These are phyloP conservation scores for Stachybotrys elegans DNA, from an alignment of 2,329 filamentous ascomycete genomes.

Conservation along the genomic window DNA sequence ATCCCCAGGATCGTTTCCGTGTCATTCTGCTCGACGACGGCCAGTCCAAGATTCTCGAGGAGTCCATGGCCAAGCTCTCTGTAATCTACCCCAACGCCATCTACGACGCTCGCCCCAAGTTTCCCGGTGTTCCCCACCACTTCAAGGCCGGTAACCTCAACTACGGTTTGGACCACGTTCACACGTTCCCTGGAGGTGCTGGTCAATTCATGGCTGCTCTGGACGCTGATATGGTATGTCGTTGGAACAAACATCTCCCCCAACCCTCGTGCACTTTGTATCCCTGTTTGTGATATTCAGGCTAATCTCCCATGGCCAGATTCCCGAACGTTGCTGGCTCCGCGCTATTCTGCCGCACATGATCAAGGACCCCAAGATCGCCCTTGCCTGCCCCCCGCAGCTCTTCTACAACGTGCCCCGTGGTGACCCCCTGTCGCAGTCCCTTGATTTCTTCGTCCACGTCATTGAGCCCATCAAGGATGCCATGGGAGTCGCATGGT, in stretches of 20 bases:
- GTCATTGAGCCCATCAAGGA: constrained; percentile 46
- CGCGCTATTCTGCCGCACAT: constrained; percentile 55
- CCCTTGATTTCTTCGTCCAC: constrained; percentile 54
- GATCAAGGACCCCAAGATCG: constrained; percentile 50
- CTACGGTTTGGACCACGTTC: constrained; percentile 48
- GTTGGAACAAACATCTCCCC: not conserved
- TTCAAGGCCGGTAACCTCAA: constrained; percentile 64
- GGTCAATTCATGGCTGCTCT: constrained; percentile 56
- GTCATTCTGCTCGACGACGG: constrained; percentile 54
- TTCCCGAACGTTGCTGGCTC: constrained; percentile 56
- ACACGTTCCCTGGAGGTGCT: constrained; percentile 48
- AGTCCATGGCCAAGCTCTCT: constrained; percentile 30
- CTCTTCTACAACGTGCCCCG: constrained; percentile 59
- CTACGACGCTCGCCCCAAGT: constrained; percentile 48
- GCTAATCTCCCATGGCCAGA: constrained; percentile 26
- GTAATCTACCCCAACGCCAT: constrained; percentile 41
- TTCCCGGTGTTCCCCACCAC: constrained; percentile 44
- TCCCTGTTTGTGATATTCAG: not conserved
- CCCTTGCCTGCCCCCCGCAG: constrained; percentile 55
- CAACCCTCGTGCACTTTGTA: not conserved
- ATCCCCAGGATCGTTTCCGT: constrained; percentile 46
- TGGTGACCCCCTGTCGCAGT: constrained; percentile 53
- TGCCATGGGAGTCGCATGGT: constrained; percentile 53
- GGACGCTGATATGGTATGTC: constrained; percentile 58
- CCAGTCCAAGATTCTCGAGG: constrained; percentile 36